phyloP scores from a whole-genome alignment of 1,284 basidiomycete species.

The Rhizoctonia solani region DNA sequence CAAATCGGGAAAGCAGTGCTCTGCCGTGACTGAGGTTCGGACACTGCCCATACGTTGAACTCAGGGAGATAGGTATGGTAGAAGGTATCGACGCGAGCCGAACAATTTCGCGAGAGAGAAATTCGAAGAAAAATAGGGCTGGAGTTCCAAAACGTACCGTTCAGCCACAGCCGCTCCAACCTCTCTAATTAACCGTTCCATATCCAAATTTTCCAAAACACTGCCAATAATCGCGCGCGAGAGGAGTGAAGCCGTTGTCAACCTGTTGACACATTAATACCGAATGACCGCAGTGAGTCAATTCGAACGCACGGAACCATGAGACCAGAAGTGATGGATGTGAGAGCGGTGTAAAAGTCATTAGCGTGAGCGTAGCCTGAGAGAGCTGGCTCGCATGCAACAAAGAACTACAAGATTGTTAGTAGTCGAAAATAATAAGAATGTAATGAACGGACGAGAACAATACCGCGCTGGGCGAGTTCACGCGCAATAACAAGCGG shows the following conservation, averaged over 20 bases:
- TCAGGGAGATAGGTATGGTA: too few relatives aligned
- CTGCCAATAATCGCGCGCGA: conserved; percentile 98
- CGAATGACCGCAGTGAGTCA: neutral
- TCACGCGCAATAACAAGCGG: conserved; percentile 83
- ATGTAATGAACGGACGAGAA: conserved; percentile 61
- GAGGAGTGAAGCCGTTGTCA: conserved; percentile 93
- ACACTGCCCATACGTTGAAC: too few relatives aligned
- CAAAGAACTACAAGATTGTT: conserved; percentile 75
- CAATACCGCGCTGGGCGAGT: conserved; percentile 92
- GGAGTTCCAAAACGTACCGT: conserved; percentile 49
- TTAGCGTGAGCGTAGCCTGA: conserved; percentile 94
- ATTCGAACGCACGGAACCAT: conserved; percentile 71
- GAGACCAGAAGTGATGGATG: conserved; percentile 87
- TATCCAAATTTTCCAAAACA: conserved; percentile 97
- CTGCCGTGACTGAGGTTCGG: too few relatives aligned
- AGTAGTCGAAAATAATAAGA: neutral
- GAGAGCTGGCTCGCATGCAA: conserved; percentile 96
- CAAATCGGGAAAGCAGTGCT: too few relatives aligned
- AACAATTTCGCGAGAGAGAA: too few relatives aligned
- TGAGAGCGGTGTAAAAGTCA: conserved; percentile 94
- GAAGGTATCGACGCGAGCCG: too few relatives aligned
- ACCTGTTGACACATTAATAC: conserved; percentile 37
- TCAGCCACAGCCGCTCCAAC: conserved; percentile 93
- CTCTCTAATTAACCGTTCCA: conserved; percentile 94
- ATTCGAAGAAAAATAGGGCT: neutral